Conservation (phyloP, 2,329 filamentous ascomycete species). For the Cercospora sp. region DNA sequence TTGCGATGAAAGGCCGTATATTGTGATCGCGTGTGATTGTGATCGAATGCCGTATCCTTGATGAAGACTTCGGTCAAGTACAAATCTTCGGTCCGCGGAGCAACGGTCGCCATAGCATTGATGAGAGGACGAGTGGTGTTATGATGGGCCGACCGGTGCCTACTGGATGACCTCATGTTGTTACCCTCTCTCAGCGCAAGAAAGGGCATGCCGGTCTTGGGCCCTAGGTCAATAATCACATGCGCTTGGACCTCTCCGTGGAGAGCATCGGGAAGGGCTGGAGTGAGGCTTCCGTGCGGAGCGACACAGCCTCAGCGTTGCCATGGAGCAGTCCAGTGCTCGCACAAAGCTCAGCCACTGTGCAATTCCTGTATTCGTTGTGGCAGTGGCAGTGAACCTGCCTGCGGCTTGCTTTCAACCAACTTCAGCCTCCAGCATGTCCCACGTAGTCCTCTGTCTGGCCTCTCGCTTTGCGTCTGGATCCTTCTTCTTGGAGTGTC, state of each 20-base stretch:
- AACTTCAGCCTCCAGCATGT: slow-evolving; percentile 39
- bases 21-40: not conserved
- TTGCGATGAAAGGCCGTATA: not conserved
- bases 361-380: not conserved
- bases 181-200: not conserved
- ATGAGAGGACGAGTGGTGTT: not conserved
- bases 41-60: not conserved
- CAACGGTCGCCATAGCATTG: not conserved
- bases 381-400: slow-evolving; percentile 4
- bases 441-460: slow-evolving; percentile 41
- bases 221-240: not conserved
- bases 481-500: slow-evolving; percentile 18
- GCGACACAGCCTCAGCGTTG: slow-evolving; percentile 6
- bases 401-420: slow-evolving; percentile 19
- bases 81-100: not conserved
- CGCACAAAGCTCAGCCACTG: not conserved
- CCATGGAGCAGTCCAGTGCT: not conserved
- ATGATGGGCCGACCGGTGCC: not conserved
- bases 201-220: not conserved
- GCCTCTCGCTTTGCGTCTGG: slow-evolving; percentile 26
- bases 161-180: not conserved
- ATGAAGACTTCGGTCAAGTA: not conserved
- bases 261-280: not conserved
- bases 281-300: not conserved
- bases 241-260: not conserved